phyloP scores from a whole-genome alignment of 495 filamentous ascomycete species.

The Zalerion maritima region DNA sequence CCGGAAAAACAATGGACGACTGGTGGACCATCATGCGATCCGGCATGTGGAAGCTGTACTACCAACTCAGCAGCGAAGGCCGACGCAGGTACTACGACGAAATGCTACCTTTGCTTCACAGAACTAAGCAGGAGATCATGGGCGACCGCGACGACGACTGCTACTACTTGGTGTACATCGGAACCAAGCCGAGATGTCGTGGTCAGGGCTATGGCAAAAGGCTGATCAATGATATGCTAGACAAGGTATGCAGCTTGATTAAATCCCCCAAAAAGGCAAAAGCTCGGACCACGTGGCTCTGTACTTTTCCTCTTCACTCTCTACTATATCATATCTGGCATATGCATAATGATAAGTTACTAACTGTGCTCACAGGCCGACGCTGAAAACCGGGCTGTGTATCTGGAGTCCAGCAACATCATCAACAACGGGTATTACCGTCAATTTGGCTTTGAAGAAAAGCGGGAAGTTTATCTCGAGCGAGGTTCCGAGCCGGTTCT shows the following conservation, averaged over 20 bases:
- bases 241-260: constrained; percentile 30
- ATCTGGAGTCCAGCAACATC: constrained; percentile 60
- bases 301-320: too few species aligned
- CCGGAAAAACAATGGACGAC: constrained; percentile 57
- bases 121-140: constrained; percentile 51
- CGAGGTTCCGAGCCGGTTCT: constrained; percentile 43
- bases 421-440: constrained; percentile 54
- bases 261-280: constrained; percentile 1
- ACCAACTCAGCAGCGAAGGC: constrained; percentile 54
- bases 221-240: constrained; percentile 51
- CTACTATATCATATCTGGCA: too few species aligned
- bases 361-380: constrained; percentile 39
- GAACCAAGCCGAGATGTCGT: constrained; percentile 48
- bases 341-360: constrained; percentile 4
- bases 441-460: constrained; percentile 51
- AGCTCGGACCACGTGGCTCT: too few species aligned
- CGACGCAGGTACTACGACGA: constrained; percentile 58
- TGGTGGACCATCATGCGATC: constrained; percentile 52
- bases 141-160: constrained; percentile 47
- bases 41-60: constrained; percentile 59
- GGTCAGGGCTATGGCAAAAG: constrained; percentile 55
- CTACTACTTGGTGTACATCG: constrained; percentile 68
- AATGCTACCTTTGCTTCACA: constrained; percentile 60
- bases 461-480: constrained; percentile 42
- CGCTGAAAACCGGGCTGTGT: constrained; percentile 43